Conservation (phyloP, 176 grass and related monocot species). For the Oropetium thomaeum region DNA sequence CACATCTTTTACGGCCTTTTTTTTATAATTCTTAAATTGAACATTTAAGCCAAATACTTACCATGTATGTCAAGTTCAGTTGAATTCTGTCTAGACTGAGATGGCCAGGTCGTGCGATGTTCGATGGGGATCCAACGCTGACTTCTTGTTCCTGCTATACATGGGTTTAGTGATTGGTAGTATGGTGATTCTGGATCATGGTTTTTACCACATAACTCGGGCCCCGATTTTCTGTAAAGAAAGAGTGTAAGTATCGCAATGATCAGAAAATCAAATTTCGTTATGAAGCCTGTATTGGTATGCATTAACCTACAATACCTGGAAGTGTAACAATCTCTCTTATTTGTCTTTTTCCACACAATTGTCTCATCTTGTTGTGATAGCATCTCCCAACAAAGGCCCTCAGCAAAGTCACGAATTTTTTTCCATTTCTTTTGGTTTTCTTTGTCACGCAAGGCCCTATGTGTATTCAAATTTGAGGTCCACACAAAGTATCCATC, state of each 20-base stretch:
- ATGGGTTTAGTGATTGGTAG: constrained; percentile 82
- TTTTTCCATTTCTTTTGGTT: constrained; percentile 87
- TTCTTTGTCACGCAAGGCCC: constrained; percentile 84
- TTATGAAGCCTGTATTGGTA: not conserved
- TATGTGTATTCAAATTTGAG: constrained; percentile 82
- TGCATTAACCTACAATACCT: constrained; percentile 44
- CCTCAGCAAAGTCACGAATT: constrained; percentile 63
- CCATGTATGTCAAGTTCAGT: constrained; percentile 87
- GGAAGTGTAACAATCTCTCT: constrained; percentile 69
- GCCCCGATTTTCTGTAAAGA: constrained; percentile 73
- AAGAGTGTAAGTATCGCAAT: not conserved
- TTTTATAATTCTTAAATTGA: not conserved
- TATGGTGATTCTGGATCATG: constrained; percentile 87
- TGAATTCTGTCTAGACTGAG: constrained; percentile 65
- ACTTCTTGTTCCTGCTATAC: constrained; percentile 91
- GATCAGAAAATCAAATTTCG: constrained; percentile 5
- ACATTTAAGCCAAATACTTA: constrained; percentile 38
- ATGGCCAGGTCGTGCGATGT: constrained; percentile 72
- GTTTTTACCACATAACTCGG: constrained; percentile 65
- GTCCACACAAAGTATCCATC: constrained; percentile 99
- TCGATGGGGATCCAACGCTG: constrained; percentile 87
- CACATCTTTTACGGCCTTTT: not conserved
- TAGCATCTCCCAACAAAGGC: constrained; percentile 92
- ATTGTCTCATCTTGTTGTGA: constrained; percentile 99
- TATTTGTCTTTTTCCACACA: constrained; percentile 95